Base-by-base conservation (phyloP, 202 grass and related monocot species). In the Sporobolus alterniflorus region DNA sequence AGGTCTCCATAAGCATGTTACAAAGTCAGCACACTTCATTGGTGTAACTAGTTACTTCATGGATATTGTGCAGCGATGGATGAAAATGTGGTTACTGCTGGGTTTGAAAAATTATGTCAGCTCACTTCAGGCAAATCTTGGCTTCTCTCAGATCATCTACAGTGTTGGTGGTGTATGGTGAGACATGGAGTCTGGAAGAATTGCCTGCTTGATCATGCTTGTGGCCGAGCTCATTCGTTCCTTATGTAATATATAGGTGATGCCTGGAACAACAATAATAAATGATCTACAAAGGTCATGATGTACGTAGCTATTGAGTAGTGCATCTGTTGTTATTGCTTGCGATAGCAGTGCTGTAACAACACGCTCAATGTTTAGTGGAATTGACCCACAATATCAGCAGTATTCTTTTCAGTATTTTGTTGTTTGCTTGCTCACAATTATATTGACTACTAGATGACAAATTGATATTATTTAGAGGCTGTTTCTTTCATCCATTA, bases 211-310 rank as follows among this genome's bases (percentile, higher is more conserved):
- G 46, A 47, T 72, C 7, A 0, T 29, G 40, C 50, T 21, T 39
- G 18, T 14, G 42, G 64, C 44, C 8, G 18, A 3, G 6, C 2
- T 31, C 63, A 20, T 69, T 84, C 49, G 44, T 83, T 78, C 26
- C 24, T 78, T 83, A 40, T 87, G 88, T 90, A 84, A 80, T 87
- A 69, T 90, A 90, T 51, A 79, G 64, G 14, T 7, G 44, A 46
- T n/a, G 11, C 29, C 54, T 73, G 31, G 54, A 76, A 57, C 63
- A 74, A 71, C 46, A 76, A 69, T 75, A 90, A 87, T 72, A 80
- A 70, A 83, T 69, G 36, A 20, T 9, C 28, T 48, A 48, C 39
- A 32, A 83, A 64, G 60, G 60, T 78, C 74, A 21, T 75, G 21
- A 55, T 87, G 75, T 84, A 90, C 46, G 30, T 79, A 87, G 43